These are phyloP conservation scores for Mariannaea sp. DNA, from an alignment of 2,329 filamentous ascomycete species.

Conservation along the genomic window DNA sequence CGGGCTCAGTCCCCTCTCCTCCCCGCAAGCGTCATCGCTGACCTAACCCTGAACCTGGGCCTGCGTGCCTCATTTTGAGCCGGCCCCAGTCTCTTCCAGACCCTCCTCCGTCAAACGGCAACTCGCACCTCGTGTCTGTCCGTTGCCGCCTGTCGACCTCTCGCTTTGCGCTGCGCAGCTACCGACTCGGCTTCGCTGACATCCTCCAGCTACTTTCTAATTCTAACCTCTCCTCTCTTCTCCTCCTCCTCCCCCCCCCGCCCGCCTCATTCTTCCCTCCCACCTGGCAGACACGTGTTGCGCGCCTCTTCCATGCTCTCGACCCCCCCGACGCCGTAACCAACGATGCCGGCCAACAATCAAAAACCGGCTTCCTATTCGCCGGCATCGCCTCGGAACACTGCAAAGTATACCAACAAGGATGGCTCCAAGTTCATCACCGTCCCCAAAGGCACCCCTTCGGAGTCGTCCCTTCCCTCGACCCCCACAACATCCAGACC, in stretches of 20 bases:
- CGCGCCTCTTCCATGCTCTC: conserved; percentile 47
- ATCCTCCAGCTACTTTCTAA: conserved; percentile 24
- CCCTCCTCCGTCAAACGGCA: conserved; percentile 36
- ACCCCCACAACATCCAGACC: conserved; percentile 51
- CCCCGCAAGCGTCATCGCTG: conserved; percentile 47
- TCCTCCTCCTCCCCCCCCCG: conserved; percentile 29
- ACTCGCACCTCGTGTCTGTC: conserved; percentile 23
- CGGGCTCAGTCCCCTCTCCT: conserved; percentile 24
- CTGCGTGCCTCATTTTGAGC: conserved; percentile 45
- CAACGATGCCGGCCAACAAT: conserved; percentile 58
- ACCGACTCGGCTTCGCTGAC: conserved; percentile 29
- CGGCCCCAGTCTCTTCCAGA: conserved; percentile 28
- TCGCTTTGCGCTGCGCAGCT: conserved; percentile 29
- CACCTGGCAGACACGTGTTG: conserved; percentile 39
- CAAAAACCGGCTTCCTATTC: conserved; percentile 54
- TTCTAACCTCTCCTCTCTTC: conserved; percentile 23
- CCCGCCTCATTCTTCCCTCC: too few species aligned
- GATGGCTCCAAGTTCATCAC: conserved; percentile 73
- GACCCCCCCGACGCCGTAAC: conserved; percentile 42
- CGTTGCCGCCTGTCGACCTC: conserved; percentile 26
- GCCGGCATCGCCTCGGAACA: conserved; percentile 58
- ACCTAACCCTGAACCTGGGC: conserved; percentile 43
- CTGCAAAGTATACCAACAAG: conserved; percentile 69
- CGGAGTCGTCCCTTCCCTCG: conserved; percentile 60
- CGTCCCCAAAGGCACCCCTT: conserved; percentile 60